Evolutionary conservation across 192 early-diverging fungal species (phyloP).

Genomic region (Backusella morwellensis): DNA sequence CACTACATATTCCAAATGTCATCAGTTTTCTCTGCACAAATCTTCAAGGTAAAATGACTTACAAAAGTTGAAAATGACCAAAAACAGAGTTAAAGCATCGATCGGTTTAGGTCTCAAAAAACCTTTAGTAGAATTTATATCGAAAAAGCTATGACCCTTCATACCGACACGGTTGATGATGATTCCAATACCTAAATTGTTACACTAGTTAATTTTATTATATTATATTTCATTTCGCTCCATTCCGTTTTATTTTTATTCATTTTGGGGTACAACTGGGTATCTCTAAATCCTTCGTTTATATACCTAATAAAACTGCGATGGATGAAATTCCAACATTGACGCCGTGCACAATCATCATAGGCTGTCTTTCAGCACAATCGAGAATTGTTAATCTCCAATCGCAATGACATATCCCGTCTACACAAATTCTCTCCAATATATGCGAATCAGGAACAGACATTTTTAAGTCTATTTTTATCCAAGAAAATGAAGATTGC

Average conservation of each 20-base stretch:
- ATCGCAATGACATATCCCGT: constrained; percentile 22
- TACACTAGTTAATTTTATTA: not conserved
- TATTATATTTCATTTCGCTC: not conserved
- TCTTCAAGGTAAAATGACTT: not conserved
- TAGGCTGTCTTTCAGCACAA: constrained; percentile 12
- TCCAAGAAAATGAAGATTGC: not conserved
- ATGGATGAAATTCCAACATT: constrained; percentile 13
- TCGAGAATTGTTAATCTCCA: constrained; percentile 15
- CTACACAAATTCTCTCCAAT: constrained; percentile 8
- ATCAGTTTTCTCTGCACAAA: not conserved
- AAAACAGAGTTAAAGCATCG: constrained; percentile 13
- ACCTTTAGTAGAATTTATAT: constrained; percentile 2
- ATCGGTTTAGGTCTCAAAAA: constrained; percentile 29
- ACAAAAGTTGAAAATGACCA: constrained; percentile 25
- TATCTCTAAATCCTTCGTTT: not conserved
- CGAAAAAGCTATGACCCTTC: constrained; percentile 26
- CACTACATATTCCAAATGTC: not conserved
- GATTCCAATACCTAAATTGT: constrained; percentile 19
- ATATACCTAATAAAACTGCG: constrained; percentile 11
- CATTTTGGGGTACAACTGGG: not conserved
- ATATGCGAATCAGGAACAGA: constrained; percentile 7
- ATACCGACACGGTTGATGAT: constrained; percentile 8
- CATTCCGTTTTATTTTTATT: not conserved
- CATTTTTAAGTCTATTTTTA: not conserved
- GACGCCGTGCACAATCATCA: constrained; percentile 14